Percentiles rank a stretch among this genome's conserved stretches.
These are phyloP conservation scores for Chloranthus sessilifolius DNA, from an alignment of 164 flowering plant species.

Conservation along the genomic window DNA sequence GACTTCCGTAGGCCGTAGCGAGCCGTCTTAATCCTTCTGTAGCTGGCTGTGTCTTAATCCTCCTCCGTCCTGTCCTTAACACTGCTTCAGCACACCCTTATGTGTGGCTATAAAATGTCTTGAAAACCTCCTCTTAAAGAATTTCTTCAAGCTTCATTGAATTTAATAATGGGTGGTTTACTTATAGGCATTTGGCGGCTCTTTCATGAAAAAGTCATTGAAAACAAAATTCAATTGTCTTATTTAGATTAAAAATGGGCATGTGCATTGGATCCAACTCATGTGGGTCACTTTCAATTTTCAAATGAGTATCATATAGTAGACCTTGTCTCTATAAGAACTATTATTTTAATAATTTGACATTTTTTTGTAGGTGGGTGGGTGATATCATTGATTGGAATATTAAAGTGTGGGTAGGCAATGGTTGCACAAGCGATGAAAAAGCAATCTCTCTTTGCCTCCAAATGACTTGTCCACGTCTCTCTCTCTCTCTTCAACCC, in stretches of 20 bases:
- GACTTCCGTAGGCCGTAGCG: too few species aligned
- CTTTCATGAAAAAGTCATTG: neutral
- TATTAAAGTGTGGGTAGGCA: conserved; percentile 4
- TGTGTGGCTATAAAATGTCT: too few species aligned
- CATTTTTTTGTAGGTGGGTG: conserved; percentile 1
- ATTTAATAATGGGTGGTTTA: neutral
- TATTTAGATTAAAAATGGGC: neutral
- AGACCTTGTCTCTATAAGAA: neutral
- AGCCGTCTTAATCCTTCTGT: too few species aligned
- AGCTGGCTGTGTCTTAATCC: too few species aligned
- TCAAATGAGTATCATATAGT: conserved; percentile 6
- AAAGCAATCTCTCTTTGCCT: neutral
- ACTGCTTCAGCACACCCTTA: too few species aligned
- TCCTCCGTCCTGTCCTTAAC: too few species aligned
- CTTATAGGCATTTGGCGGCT: neutral
- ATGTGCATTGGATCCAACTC: conserved; percentile 21
- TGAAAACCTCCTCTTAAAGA: too few species aligned
- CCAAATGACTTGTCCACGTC: neutral
- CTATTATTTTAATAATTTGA: conserved; percentile 9
- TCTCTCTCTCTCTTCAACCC: neutral
- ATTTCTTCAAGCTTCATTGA: neutral
- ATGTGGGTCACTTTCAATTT: conserved; percentile 17
- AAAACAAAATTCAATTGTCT: neutral
- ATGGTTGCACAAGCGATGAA: neutral
- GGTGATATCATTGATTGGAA: conserved; percentile 1